Evolutionary conservation across 371 early-diverging fungal species (phyloP).

Genomic region (Mitosporidium daphniae): DNA sequence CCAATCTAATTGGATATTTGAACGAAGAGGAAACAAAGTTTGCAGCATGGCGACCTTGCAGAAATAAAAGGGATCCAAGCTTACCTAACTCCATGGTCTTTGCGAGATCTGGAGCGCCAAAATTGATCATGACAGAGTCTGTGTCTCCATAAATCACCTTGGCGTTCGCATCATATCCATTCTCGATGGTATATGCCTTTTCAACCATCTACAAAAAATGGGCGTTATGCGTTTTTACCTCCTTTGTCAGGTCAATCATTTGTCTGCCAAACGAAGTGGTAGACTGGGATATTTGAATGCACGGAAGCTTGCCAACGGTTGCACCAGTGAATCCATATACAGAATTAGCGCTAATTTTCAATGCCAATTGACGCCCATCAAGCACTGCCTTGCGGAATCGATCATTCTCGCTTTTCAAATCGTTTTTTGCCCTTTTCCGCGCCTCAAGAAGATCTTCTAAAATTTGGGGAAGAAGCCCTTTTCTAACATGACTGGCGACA

Average conservation of each 20-base stretch:
- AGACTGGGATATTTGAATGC: slow-evolving; percentile 86
- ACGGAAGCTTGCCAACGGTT: slow-evolving; percentile 73
- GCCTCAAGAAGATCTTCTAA: slow-evolving; percentile 57
- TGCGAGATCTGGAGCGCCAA: slow-evolving; percentile 31
- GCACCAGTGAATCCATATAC: slow-evolving; percentile 99
- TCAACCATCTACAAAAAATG: slow-evolving; percentile 24
- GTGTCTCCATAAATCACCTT: slow-evolving; percentile 97
- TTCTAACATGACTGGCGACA: slow-evolving; percentile 21
- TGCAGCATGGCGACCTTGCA: slow-evolving; percentile 27
- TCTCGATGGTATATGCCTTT: slow-evolving; percentile 27
- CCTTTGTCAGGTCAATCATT: slow-evolving; percentile 79
- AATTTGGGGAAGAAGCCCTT: slow-evolving; percentile 78
- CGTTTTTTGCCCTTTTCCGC: slow-evolving; percentile 69
- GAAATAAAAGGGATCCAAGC: not conserved
- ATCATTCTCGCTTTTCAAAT: slow-evolving; percentile 42
- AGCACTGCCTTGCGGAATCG: slow-evolving; percentile 56
- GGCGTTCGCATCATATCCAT: slow-evolving; percentile 55
- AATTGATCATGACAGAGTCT: slow-evolving; percentile 98
- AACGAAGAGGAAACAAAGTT: slow-evolving; percentile 45
- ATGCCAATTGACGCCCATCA: slow-evolving; percentile 85
- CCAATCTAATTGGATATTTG: slow-evolving; percentile 73
- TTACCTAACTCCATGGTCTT: slow-evolving; percentile 53
- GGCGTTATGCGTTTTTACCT: too few relatives aligned
- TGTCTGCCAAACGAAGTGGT: slow-evolving; percentile 88
- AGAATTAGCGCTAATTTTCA: slow-evolving; percentile 94